Conservation (phyloP, 192 early-diverging fungal genomes). For the Lunasporangiospora selenospora region DNA sequence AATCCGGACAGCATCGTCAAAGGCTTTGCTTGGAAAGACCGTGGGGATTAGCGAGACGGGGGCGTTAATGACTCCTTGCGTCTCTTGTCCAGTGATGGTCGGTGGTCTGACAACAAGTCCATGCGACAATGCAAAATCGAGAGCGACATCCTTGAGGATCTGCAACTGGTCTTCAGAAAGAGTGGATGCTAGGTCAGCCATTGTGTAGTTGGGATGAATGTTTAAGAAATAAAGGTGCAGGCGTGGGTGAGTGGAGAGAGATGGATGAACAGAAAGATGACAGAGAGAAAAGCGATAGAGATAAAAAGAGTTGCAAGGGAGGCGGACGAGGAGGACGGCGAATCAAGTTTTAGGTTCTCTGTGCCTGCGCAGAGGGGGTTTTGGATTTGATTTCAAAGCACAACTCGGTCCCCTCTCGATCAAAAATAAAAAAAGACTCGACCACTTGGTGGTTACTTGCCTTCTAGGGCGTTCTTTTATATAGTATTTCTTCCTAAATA, state of each 20-base stretch:
- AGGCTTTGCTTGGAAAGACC: constrained; percentile 77
- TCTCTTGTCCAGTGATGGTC: not conserved
- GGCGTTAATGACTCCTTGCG: constrained; percentile 78
- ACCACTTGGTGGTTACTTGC: too few species aligned
- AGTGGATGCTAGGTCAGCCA: constrained; percentile 29
- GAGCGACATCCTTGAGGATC: constrained; percentile 59
- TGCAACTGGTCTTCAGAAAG: constrained; percentile 46
- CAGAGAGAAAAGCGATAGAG: not conserved
- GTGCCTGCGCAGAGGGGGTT: too few species aligned
- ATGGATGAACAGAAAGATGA: not conserved
- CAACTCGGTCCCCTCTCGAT: too few species aligned
- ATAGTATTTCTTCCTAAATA: too few species aligned
- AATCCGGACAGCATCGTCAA: constrained; percentile 72
- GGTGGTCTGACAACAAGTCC: constrained; percentile 81
- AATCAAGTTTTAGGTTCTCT: too few species aligned
- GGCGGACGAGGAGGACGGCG: too few species aligned
- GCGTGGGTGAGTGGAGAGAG: not conserved
- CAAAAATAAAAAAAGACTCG: too few species aligned
- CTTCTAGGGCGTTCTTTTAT: too few species aligned
- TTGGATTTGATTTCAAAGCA: too few species aligned
- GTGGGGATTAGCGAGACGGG: constrained; percentile 89
- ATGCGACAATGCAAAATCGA: constrained; percentile 87
- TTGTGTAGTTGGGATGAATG: not conserved
- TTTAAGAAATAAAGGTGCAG: not conserved
- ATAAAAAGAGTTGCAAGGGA: too few species aligned